Evolutionary conservation across 2,329 filamentous ascomycete genomes (phyloP), one percentile per base, ranked within the genome.

Genomic region (Arthroderma sp.): DNA sequence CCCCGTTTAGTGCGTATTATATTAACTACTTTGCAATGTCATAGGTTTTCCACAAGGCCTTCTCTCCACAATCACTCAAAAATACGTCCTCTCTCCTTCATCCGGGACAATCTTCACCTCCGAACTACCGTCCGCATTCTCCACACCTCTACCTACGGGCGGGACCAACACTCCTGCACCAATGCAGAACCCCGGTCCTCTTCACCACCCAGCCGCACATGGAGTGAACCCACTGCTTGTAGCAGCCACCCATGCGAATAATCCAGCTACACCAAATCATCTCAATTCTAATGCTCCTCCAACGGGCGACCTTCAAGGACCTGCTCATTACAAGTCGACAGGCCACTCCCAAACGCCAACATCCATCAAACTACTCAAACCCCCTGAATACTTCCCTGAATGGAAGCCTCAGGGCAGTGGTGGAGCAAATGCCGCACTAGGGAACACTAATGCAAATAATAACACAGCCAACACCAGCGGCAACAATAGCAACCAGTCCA

Each of bases 61-160:
- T 40, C 62, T 96, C 33, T 75, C 83, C 55, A 87, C 80, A 0
- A 75, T 98, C 32, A 77, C 77, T 33, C 75, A 81, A 40, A 87
- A 88, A 52, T 91, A 94, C 62, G 75, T 95, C 44, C 80, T 98
- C 53, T 94, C 88, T 1, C 91, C 91, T 0, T 88, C 83, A 29
- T 89, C 86, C 1, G 87, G 86, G 42, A 95, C 88, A 36, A 96
- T 96, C 57, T 96, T 96, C 72, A 94, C 88, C 32, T 94, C 87
- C 22, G 91, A 98, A 64, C 79, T 96, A 33, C 91, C 91, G 5
- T 95, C 87, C 6, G 89, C 91, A 65, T 77, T 95, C 59, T 87
- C 85, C 29, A 96, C 91, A 0, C 91, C 91, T 1, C 75, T 83
- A 7, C 88, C 86, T 15, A 96, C 89, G 1, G 89, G 89, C 31